Conservation (phyloP, 495 filamentous ascomycete species). For the Pseudevernia furfuracea region DNA sequence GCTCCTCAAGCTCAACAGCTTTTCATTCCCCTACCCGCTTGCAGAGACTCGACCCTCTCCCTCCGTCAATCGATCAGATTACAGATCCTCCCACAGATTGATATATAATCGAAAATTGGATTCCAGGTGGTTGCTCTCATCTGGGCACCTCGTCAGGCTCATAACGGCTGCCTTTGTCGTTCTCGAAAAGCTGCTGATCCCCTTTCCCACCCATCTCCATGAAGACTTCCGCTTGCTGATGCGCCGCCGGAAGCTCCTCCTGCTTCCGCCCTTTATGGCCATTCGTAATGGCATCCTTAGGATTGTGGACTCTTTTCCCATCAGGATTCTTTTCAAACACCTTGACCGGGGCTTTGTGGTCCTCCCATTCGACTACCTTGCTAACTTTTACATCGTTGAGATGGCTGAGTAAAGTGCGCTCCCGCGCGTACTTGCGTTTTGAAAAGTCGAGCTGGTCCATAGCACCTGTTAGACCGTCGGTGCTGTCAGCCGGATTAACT, state of each 20-base stretch:
- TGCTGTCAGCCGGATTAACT: constrained; percentile 66
- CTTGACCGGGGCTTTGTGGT: constrained; percentile 55
- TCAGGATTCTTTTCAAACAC: constrained; percentile 70
- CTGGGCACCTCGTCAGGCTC: constrained; percentile 26
- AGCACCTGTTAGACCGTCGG: constrained; percentile 81
- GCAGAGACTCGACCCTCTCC: not conserved
- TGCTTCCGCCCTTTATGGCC: constrained; percentile 12
- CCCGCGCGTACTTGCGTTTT: constrained; percentile 66
- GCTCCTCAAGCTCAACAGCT: not conserved
- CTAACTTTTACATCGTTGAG: constrained; percentile 72
- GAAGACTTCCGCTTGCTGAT: constrained; percentile 65
- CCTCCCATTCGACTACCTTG: constrained; percentile 49
- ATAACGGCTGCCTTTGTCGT: constrained; percentile 48
- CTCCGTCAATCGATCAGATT: not conserved
- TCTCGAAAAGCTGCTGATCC: constrained; percentile 65
- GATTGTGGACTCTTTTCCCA: constrained; percentile 35
- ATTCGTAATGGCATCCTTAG: constrained; percentile 24
- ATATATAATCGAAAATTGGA: not conserved
- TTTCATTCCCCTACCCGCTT: not conserved
- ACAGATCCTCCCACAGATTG: not conserved
- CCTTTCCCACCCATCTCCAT: constrained; percentile 74
- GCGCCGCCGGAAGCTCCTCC: constrained; percentile 56
- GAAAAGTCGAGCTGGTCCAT: constrained; percentile 76
- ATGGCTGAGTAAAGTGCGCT: constrained; percentile 76
- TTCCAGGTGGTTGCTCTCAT: not conserved